These are phyloP conservation scores for Crithidia brevicula DNA, from an alignment of 208 protist genomes.

Conservation along the genomic window DNA sequence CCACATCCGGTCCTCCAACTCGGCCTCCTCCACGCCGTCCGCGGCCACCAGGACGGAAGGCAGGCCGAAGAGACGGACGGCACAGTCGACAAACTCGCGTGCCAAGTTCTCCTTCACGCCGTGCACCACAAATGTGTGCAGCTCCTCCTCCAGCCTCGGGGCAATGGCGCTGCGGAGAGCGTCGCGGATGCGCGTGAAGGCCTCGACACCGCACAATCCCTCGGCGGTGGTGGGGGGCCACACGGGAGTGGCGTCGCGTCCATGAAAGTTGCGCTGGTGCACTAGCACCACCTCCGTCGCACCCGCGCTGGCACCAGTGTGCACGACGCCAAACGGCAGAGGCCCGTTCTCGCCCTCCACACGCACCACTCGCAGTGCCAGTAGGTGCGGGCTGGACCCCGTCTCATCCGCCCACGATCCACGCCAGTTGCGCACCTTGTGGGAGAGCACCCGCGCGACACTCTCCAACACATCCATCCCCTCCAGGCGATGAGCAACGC, in stretches of 20 bases:
- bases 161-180: conserved; percentile 23
- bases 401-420: conserved; percentile 29
- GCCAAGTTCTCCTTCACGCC: conserved; percentile 71
- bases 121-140: conserved; percentile 69
- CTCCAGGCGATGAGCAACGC: conserved; percentile 20
- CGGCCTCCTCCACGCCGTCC: conserved; percentile 47
- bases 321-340: conserved; percentile 15
- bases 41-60: conserved; percentile 40
- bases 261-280: conserved; percentile 27
- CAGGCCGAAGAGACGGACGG: conserved; percentile 45
- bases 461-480: conserved; percentile 45
- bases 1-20: conserved; percentile 36
- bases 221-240: conserved; percentile 36
- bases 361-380: conserved; percentile 51
- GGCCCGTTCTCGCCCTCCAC: not conserved
- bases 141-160: conserved; percentile 11
- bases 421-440: conserved; percentile 31
- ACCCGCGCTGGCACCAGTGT: not conserved
- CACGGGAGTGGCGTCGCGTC: conserved; percentile 48
- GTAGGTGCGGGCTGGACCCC: conserved; percentile 24
- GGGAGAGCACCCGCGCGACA: conserved; percentile 22
- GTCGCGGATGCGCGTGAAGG: conserved; percentile 13
- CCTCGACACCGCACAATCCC: conserved; percentile 5
- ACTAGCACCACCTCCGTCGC: conserved; percentile 44
- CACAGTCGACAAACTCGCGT: conserved; percentile 53